Percentiles rank a stretch among this genome's conserved stretches.
These are phyloP conservation scores for Oryza punctata DNA, from an alignment of 176 grass and related monocot species.

Conservation along the genomic window DNA sequence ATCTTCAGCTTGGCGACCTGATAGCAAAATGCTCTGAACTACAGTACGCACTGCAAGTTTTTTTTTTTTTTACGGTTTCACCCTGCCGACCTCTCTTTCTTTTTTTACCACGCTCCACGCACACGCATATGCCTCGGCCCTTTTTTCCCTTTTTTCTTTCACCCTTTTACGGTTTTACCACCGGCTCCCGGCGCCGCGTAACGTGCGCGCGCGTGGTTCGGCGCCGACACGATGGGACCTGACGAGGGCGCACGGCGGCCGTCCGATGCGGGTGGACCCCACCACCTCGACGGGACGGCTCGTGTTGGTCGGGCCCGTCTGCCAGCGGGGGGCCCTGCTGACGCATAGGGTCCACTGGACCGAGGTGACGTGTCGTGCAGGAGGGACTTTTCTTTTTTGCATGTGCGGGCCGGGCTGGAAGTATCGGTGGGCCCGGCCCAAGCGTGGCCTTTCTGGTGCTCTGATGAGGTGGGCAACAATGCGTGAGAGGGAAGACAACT, in stretches of 20 bases:
- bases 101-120: background rate
- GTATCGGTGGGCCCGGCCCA: background rate
- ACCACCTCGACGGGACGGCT: background rate
- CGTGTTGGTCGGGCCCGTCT: background rate
- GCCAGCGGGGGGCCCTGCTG: background rate
- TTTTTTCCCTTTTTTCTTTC: background rate
- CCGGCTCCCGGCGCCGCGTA: background rate
- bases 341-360: background rate
- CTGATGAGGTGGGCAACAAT: background rate
- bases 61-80: background rate
- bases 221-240: slow-evolving; percentile 52
- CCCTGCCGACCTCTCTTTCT: background rate
- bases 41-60: too few species aligned
- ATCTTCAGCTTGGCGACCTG: too few species aligned
- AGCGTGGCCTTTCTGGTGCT: background rate
- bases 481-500: background rate
- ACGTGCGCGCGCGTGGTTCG: background rate
- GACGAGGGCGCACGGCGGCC: slow-evolving; percentile 34
- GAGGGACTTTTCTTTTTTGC: background rate
- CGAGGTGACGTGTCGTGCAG: slow-evolving; percentile 16
- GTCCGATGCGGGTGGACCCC: background rate
- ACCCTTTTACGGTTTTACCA: background rate
- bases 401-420: background rate
- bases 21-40: too few species aligned
- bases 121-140: background rate